Percentiles rank a stretch among this genome's conserved stretches.
Conservation (phyloP, 2,329 filamentous ascomycete species). For the Xylariaceae sp. region DNA sequence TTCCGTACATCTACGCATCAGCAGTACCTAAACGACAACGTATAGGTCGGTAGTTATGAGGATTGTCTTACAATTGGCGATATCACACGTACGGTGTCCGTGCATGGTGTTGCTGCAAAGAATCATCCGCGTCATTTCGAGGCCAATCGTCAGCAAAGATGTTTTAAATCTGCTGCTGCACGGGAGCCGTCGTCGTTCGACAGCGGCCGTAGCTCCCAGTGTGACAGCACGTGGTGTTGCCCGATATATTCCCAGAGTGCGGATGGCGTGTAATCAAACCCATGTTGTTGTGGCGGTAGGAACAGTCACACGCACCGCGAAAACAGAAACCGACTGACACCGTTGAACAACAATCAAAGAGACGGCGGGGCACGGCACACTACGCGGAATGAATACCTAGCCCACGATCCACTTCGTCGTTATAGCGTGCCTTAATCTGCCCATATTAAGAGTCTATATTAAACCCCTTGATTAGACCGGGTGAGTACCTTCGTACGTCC, state of each 20-base stretch:
- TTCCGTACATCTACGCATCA: too few relatives aligned
- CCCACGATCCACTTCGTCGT: constrained; percentile 18
- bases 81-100: constrained; percentile 4
- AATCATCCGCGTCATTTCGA: constrained; percentile 20
- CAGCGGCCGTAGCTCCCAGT: constrained; percentile 6
- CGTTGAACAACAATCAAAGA: constrained; percentile 22
- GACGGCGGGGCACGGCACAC: constrained; percentile 15
- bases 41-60: too few relatives aligned
- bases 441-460: too few relatives aligned
- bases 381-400: constrained; percentile 25
- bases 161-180: constrained; percentile 15
- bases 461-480: too few relatives aligned
- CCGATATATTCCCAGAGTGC: constrained; percentile 7
- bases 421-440: not conserved
- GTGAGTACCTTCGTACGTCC: not conserved
- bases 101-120: constrained; percentile 22
- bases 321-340: constrained; percentile 20
- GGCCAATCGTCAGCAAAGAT: constrained; percentile 10
- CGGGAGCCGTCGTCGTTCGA: constrained; percentile 3
- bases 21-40: too few relatives aligned
- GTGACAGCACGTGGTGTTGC: constrained; percentile 19
- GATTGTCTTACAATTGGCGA: not conserved
- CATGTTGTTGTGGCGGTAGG: constrained; percentile 24
- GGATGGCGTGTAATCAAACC: constrained; percentile 24
- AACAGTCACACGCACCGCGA: constrained; percentile 25